These are phyloP conservation scores for Aspergillus costaricaensis DNA, from an alignment of 2,329 filamentous ascomycete genomes.

Conservation along the genomic window DNA sequence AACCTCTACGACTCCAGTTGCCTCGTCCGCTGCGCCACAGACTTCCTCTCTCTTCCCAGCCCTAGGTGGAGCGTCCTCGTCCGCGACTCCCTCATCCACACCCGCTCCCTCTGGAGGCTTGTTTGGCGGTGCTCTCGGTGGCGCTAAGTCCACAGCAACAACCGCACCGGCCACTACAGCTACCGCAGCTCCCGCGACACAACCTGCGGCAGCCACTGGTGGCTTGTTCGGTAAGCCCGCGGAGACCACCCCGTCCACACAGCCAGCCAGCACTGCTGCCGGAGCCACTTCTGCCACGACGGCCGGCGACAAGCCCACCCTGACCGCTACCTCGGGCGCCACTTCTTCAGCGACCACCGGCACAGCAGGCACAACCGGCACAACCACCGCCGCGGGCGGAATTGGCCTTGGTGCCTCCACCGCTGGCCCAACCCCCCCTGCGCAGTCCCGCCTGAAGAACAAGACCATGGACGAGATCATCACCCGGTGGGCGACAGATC, in stretches of 20 bases:
- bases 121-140: slow-evolving; percentile 32
- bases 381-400: slow-evolving; percentile 34
- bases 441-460: slow-evolving; percentile 87
- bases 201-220: slow-evolving; percentile 22
- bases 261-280: slow-evolving; percentile 22
- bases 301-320: slow-evolving; percentile 25
- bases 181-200: slow-evolving; percentile 24
- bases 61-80: slow-evolving; percentile 32
- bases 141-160: slow-evolving; percentile 29
- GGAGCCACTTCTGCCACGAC: slow-evolving; percentile 23
- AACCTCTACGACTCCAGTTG: slow-evolving; percentile 28
- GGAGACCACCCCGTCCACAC: slow-evolving; percentile 25
- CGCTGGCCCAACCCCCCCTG: slow-evolving; percentile 74
- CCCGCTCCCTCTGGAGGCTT: slow-evolving; percentile 29
- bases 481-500: slow-evolving; percentile 90
- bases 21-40: slow-evolving; percentile 35
- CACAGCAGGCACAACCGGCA: slow-evolving; percentile 38
- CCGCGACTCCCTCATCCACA: slow-evolving; percentile 34
- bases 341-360: slow-evolving; percentile 32
- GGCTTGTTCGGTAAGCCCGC: slow-evolving; percentile 32
- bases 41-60: slow-evolving; percentile 33
- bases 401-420: slow-evolving; percentile 68
- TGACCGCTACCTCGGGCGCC: slow-evolving; percentile 34
- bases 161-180: neutral
- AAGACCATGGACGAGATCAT: slow-evolving; percentile 99